Percentiles rank a stretch among this genome's conserved stretches.
Evolutionary conservation across 2,329 filamentous ascomycete genomes (phyloP).

Genomic region (Corinectria fuckeliana): DNA sequence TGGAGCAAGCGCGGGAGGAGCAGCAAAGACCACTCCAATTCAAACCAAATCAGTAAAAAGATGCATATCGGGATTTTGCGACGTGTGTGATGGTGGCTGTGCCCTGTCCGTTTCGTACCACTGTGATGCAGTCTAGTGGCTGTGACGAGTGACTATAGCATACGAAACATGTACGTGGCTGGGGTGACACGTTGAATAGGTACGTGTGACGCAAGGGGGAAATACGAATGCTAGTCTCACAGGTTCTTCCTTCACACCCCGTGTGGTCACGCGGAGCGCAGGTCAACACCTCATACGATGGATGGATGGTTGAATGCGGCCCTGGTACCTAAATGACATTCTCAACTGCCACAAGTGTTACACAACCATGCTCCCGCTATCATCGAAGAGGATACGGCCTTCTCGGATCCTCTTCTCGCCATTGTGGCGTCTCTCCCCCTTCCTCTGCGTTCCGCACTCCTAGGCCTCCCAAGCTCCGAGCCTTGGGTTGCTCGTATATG

Average conservation of each 20-base stretch:
- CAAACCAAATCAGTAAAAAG: slow-evolving; percentile 24
- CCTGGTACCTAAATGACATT: neutral
- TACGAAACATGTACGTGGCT: neutral
- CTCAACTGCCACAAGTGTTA: neutral
- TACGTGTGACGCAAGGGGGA: neutral
- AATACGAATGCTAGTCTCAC: neutral
- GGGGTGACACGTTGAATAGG: neutral
- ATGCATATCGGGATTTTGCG: neutral
- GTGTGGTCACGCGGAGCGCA: neutral
- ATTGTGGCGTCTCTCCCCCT: neutral
- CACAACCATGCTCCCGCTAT: neutral
- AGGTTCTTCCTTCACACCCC: neutral
- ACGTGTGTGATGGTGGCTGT: no score
- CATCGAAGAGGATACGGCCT: no score
- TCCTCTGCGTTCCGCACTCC: neutral
- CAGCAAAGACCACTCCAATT: slow-evolving; percentile 32
- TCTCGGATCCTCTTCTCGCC: neutral
- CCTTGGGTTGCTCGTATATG: neutral
- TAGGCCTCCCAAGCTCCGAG: neutral
- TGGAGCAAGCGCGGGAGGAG: slow-evolving; percentile 5
- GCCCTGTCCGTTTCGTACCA: neutral
- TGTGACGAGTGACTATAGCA: neutral
- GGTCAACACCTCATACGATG: neutral
- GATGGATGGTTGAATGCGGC: neutral
- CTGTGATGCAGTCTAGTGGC: neutral